Base-by-base conservation (phyloP, 2,329 filamentous ascomycete species). In the Intubia oerlemansii region DNA sequence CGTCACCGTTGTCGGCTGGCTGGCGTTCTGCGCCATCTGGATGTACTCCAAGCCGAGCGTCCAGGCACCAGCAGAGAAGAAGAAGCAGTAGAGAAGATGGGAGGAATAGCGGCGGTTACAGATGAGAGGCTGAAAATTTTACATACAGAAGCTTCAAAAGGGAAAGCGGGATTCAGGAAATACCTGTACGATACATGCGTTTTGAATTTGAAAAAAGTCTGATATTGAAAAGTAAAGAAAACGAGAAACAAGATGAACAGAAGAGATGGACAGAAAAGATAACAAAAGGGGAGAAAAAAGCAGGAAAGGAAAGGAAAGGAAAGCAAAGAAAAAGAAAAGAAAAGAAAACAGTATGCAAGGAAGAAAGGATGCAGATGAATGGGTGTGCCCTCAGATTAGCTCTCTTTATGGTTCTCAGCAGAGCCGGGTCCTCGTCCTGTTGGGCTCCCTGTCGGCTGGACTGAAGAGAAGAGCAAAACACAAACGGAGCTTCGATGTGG, bases 11-110 rank as follows among this genome's bases (percentile, higher is more conserved):
- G 60, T 58, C 9, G 88, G 82, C 7, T 98, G 84, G 65, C 39
- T 95, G 36, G 67, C 58, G 0, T 95, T 98, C 52, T 78, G 82
- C 29, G 67, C 70, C 10, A 44, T 95, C 20, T 98, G 88, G 88
- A 58, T 98, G 50, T 98, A 63, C 44, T 66, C 62, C 43, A 56
- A 56, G 44, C 63, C 64, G 3, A 43, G 46, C 3, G 44, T 42
- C 14, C 41, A 42, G 32, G 40, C 43, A 13, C 37, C 39, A 20
- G 43, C 38, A 23, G 41, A 33, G 3, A 62, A 62, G 52, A 62
- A 62, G 54, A 54, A 44, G 24, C 54, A 59, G 46, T 63, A 33
- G 8, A 11, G 4, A 16, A 16, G 17, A 10, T 5, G 5, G 5
- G 17, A 9, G 17, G 17, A 4, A n/a, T 17, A 14, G 12, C 14